Conservation (phyloP, 2,329 filamentous ascomycete genomes). For the Diaporthe aspalathi region DNA sequence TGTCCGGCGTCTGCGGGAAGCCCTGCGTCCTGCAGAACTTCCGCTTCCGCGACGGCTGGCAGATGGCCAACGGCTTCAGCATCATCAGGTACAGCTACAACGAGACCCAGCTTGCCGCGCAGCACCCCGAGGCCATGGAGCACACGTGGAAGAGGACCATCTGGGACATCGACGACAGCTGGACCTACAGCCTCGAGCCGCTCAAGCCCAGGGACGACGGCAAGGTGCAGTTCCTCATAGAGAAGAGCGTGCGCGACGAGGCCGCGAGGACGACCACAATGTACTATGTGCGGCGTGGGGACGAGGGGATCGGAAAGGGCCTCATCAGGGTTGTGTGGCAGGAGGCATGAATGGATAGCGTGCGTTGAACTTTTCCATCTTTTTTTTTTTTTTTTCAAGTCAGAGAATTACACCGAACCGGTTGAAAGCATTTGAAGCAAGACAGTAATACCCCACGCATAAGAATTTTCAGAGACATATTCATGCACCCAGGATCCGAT, state of each 20-base stretch:
- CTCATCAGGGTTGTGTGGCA: constrained; percentile 40
- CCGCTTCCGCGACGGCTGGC: constrained; percentile 44
- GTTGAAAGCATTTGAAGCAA: neutral
- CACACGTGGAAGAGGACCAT: constrained; percentile 46
- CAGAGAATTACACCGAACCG: neutral
- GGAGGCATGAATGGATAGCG: constrained; percentile 21
- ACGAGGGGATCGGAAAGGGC: constrained; percentile 33
- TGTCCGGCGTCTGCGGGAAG: constrained; percentile 53
- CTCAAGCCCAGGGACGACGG: constrained; percentile 37
- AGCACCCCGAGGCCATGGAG: constrained; percentile 55
- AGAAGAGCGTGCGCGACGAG: constrained; percentile 36
- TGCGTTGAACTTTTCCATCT: neutral
- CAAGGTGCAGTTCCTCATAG: constrained; percentile 40
- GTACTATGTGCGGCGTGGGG: constrained; percentile 35
- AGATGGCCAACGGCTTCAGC: constrained; percentile 57
- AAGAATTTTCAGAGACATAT: neutral
- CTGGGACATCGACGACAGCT: constrained; percentile 38
- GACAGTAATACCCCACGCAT: neutral
- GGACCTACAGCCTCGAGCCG: constrained; percentile 39
- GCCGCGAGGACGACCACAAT: constrained; percentile 32
- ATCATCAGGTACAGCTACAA: constrained; percentile 51
- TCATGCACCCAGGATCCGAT: neutral
- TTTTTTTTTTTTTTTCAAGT: neutral
- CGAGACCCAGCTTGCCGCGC: constrained; percentile 45
- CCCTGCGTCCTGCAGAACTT: constrained; percentile 54